phyloP scores from a whole-genome alignment of 495 filamentous ascomycete genomes.

The Penicillium canariense region DNA sequence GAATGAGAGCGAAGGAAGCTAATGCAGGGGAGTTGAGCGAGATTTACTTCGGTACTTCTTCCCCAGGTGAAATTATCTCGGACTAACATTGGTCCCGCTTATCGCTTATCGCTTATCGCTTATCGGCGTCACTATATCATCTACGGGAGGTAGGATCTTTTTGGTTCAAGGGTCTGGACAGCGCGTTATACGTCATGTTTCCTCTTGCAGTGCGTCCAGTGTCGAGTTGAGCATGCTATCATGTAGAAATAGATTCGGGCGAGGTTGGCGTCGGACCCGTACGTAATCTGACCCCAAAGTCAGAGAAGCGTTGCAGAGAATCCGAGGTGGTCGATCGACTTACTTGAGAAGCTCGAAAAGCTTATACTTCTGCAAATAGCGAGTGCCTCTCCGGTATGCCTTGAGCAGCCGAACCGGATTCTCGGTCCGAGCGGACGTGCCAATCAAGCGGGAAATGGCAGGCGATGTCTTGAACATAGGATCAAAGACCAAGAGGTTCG shows the following conservation, averaged over 20 bases:
- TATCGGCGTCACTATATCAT: no score
- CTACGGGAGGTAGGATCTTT: no score
- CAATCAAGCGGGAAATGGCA: constrained; percentile 57
- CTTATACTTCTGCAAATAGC: constrained; percentile 65
- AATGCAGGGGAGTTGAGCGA: not conserved
- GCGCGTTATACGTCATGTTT: no score
- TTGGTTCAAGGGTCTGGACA: no score
- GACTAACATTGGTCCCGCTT: constrained; percentile 19
- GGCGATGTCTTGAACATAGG: constrained; percentile 75
- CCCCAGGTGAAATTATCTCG: constrained; percentile 19
- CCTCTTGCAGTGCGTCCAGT: no score
- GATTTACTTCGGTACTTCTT: not conserved
- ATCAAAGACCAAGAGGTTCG: constrained; percentile 83
- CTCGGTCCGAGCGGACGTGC: constrained; percentile 36
- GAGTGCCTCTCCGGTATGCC: constrained; percentile 64
- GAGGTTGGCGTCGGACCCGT: no score
- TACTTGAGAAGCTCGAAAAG: constrained; percentile 80
- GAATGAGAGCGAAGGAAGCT: not conserved
- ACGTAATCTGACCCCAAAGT: constrained; percentile 15
- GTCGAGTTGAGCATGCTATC: no score
- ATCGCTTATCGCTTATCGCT: constrained; percentile 33
- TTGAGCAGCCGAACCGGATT: constrained; percentile 59
- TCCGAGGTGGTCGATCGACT: constrained; percentile 23
- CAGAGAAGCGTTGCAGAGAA: no score
- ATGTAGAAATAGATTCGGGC: no score